Base-by-base conservation (phyloP, 2,329 filamentous ascomycete species). In the Lachnellula occidentalis region DNA sequence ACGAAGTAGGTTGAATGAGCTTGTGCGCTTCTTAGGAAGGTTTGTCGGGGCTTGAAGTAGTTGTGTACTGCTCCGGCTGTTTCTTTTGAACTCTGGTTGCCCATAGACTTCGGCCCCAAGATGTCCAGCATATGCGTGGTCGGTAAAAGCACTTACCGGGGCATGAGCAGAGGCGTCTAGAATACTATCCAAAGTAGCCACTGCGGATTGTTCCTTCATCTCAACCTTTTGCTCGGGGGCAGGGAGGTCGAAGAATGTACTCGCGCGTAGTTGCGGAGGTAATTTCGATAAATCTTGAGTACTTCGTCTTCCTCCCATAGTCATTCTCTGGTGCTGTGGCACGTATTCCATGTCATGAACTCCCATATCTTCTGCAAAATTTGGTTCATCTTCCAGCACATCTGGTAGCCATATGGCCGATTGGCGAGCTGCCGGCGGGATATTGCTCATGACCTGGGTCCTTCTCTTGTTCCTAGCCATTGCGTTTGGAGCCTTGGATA, bases 111-210 rank as follows among this genome's bases (percentile, higher is more conserved):
- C 88, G 4, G 80, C 70, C 22, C 90, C 88, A 11, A 91, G 76
- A 58, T 84, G 82, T 4, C 91, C 91, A 27, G 86, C 88, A 66
- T 88, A 91, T 0, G 86, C 82, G 69, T 96, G 91, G 66, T 96
- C 90, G 0, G 88, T 95, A 65, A 97, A 97, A 24, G 92, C 92
- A 61, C 79, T 90, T 31, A 96, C 91, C 1, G 94, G 94, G 0
- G 94, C 92, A 56, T 80, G 82, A 2, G 90, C 88, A 2, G 92
- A 94, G 7, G 92, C 94, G 67, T 96, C 88, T 15, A 99, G 79
- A 51, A 99, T 95, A 68, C 85, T 92, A 61, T 99, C 92, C 7
- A 99, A 79, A 0, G 92, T 96, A 42, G 83, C 86, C 67, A 91
- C 89, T 11, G 92, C 92, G 24, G 94, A 97, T 17, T 89, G 87